Evolutionary conservation across 805 yeast genomes (phyloP).

Genomic region (Candida andamanensis): DNA sequence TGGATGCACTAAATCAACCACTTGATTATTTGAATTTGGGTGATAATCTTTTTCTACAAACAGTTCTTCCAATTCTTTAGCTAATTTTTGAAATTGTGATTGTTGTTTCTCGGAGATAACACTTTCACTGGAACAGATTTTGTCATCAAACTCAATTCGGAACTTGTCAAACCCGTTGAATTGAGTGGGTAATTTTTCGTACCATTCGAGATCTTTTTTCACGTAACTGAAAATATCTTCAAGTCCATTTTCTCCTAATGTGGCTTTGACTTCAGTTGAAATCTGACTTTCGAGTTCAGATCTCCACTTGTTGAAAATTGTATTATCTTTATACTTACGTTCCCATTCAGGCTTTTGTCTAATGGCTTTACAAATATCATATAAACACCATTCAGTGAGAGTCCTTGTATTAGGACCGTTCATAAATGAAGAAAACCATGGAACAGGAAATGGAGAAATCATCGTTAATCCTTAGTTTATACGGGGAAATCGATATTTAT

Average conservation of each 20-base stretch:
- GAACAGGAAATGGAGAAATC: too few relatives aligned
- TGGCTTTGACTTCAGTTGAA: too few relatives aligned
- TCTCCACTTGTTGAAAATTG: constrained; percentile 17
- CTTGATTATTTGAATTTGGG: constrained; percentile 33
- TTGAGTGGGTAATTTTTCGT: constrained; percentile 12
- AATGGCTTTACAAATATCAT: constrained; percentile 13
- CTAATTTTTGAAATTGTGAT: constrained; percentile 8
- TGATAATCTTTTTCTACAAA: constrained; percentile 29
- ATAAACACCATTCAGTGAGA: neutral
- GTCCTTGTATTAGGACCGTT: too few relatives aligned
- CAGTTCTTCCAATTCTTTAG: constrained; percentile 12
- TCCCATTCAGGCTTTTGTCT: constrained; percentile 17
- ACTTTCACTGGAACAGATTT: constrained; percentile 14
- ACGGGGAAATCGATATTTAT: too few relatives aligned
- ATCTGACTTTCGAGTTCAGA: constrained; percentile 14
- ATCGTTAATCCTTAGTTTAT: too few relatives aligned
- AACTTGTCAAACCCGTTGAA: constrained; percentile 9
- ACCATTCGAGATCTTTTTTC: constrained; percentile 27
- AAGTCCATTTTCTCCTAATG: too few relatives aligned
- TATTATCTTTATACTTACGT: constrained; percentile 12
- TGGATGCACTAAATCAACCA: constrained; percentile 38
- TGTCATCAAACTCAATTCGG: constrained; percentile 17
- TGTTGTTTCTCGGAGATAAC: constrained; percentile 12
- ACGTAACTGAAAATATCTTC: constrained; percentile 19
- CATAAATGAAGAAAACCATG: too few relatives aligned